Evolutionary conservation across 352 stramenopile genomes (phyloP), one percentile per base, ranked within the genome.

Genomic region (Globisporangium carolinianum): DNA sequence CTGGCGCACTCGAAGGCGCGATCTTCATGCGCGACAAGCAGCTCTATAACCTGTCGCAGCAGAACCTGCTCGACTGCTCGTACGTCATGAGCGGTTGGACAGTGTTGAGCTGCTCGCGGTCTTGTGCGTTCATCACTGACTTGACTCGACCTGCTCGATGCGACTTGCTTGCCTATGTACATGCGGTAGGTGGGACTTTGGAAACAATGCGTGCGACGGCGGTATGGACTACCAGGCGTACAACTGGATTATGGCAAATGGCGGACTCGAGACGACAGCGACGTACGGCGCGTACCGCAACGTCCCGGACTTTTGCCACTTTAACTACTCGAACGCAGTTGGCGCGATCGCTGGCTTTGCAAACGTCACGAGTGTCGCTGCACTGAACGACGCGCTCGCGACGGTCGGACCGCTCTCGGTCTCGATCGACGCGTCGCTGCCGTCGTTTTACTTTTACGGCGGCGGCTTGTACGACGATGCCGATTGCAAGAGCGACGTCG

Each of bases 61-160:
- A 97, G 59, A 93, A 89, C 47, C 72, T 97, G 4, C 71, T 97
- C 38, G 89, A 97, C 60, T 97, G 89, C 73, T 96, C 87, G 79
- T 92, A 71, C 41, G 79, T 55, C 8, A 32, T 32, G 24, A 32
- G 24, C 24, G 1, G 24, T 32, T 32, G 24, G 24, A 32, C 2
- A 32, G 24, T 32, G 24, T 3, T 32, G 24, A 32, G 11, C 4
- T 51, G 32, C 36, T 39, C 4, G 32, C 12, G 11, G 1, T 1
- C 15, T 5, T 7, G 36, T 32, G 24, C 24, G 1, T 32, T 32
- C 24, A 32, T 32, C 24, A 32, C 24, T 32, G 24, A 32, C 24
- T 32, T 32, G 24, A 32, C 24, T 32, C 24, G 24, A 32, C 24
- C 24, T 32, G 3, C 24, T 32, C 24, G 24, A 32, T 32, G 24